Evolutionary conservation across 345 rosid species (phyloP), one percentile per base, ranked within the genome.

Genomic region (Erodium maritimum): DNA sequence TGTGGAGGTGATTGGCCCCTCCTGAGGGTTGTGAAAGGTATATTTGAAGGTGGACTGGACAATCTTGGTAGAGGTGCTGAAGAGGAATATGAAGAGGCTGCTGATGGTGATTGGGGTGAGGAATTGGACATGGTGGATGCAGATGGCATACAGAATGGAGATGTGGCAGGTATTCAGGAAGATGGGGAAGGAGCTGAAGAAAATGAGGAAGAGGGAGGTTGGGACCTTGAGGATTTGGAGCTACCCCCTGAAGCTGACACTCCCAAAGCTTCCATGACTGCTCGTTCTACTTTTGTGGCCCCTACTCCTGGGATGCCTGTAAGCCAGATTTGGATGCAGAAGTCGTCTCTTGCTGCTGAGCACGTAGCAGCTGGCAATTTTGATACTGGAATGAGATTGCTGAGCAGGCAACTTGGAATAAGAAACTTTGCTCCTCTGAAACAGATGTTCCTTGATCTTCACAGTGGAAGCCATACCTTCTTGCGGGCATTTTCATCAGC

Each of bases 1-100:
- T 73, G 84, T 67, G 91, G 90, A 55, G 89, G 90, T 75, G 98
- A 91, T 74, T 91, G 98, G 98, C 96, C 98, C 5, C 90, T 91
- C 64, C 76, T 91, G 34, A 81, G 98, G 76, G 98, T 88, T 60
- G 71, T 86, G 86, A 84, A 78, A 79, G 98, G 98, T 48, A 81
- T 91, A 63, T 91, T 91, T 64, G 95, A 91, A 71, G 96, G 95
- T 53, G 96, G 95, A 46, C 73, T 86, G 60, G 95, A 91, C 65
- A 79, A 66, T 53, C 57, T 62, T 56, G 80, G 69, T 34, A 76
- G 71, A 66, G 85, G 69, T 59, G 82, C 66, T 52, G 85, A 37
- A 19, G 86, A 76, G 48, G 98, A 84, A 61, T 91, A 85, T 3
- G 95, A 84, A 12, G 96, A 86, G 67, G 89, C 60, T 61, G 89